Percentiles rank a stretch among this genome's conserved stretches.
phyloP scores from a whole-genome alignment of 2,329 filamentous ascomycete species.

The Trematosphaeria pertusa region DNA sequence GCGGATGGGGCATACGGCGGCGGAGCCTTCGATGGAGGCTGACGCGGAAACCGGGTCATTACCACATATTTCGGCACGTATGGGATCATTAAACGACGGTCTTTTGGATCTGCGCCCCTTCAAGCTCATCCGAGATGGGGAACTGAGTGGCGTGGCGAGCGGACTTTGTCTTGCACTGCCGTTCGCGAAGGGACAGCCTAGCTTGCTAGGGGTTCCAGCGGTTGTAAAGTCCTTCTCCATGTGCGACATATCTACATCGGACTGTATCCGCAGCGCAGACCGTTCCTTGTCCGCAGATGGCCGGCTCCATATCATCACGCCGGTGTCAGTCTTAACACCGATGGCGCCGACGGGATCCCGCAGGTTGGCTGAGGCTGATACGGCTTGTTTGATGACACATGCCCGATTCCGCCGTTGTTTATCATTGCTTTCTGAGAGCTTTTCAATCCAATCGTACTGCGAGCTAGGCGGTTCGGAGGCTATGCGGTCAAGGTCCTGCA shows the following conservation, averaged over 20 bases:
- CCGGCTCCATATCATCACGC: conserved; percentile 52
- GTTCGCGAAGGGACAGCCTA: conserved; percentile 81
- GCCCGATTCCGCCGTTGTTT: conserved; percentile 41
- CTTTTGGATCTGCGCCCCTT: conserved; percentile 48
- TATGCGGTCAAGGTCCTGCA: conserved; percentile 47
- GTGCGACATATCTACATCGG: conserved; percentile 49
- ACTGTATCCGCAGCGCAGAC: conserved; percentile 29
- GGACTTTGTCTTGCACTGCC: conserved; percentile 53
- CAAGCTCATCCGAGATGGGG: conserved; percentile 46
- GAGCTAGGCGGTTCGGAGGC: conserved; percentile 35
- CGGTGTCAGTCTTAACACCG: conserved; percentile 46
- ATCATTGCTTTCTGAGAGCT: conserved; percentile 44
- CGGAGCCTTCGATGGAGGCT: conserved; percentile 46
- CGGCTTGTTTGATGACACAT: conserved; percentile 43
- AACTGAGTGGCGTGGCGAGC: conserved; percentile 52
- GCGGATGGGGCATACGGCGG: conserved; percentile 86
- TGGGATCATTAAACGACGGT: conserved; percentile 52
- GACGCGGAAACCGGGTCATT: conserved; percentile 54
- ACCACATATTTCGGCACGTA: conserved; percentile 50
- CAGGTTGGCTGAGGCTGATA: conserved; percentile 39
- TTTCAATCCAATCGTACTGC: conserved; percentile 42
- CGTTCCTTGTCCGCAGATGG: conserved; percentile 40
- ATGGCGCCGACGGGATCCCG: conserved; percentile 27
- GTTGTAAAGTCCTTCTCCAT: conserved; percentile 92
- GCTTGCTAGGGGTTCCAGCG: conserved; percentile 76